A percentile compares a stretch with the other conserved stretches of the same genome.
Evolutionary conservation across 176 grass and related monocot species (phyloP).

Genomic region (Zoysia japonica): DNA sequence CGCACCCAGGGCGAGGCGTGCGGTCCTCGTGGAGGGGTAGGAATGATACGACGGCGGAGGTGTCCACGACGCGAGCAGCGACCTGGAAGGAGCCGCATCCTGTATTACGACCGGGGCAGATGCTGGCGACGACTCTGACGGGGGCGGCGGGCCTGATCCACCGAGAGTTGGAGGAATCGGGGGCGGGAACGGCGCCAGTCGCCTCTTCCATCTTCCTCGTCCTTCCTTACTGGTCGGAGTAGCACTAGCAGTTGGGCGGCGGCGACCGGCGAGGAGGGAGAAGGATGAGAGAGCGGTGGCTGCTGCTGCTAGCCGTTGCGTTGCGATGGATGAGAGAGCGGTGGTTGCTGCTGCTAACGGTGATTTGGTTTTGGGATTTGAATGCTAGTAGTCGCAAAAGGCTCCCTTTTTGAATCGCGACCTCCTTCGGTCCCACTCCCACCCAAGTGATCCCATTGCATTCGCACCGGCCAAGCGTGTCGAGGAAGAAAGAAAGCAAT

Average conservation of each 20-base stretch:
- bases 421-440: too few species aligned
- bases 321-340: too few species aligned
- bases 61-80: neutral
- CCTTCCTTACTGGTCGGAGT: neutral
- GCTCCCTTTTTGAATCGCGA: too few species aligned
- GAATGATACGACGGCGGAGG: neutral
- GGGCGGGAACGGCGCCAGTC: neutral
- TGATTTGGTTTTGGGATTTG: too few species aligned
- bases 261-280: too few species aligned
- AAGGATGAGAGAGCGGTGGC: neutral
- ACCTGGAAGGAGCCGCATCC: constrained; percentile 1
- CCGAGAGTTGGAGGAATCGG: neutral
- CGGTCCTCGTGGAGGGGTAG: neutral
- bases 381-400: too few species aligned
- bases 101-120: constrained; percentile 3
- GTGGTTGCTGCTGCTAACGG: too few species aligned
- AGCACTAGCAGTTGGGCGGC: neutral
- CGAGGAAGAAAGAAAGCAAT: too few species aligned
- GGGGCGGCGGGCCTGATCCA: neutral
- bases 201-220: constrained; percentile 3
- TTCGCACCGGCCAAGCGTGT: too few species aligned
- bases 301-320: neutral
- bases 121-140: constrained; percentile 31
- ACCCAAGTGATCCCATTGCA: too few species aligned
- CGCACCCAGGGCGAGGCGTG: neutral